Conservation (phyloP, 331 rosid species). For the Acacia concinna region DNA sequence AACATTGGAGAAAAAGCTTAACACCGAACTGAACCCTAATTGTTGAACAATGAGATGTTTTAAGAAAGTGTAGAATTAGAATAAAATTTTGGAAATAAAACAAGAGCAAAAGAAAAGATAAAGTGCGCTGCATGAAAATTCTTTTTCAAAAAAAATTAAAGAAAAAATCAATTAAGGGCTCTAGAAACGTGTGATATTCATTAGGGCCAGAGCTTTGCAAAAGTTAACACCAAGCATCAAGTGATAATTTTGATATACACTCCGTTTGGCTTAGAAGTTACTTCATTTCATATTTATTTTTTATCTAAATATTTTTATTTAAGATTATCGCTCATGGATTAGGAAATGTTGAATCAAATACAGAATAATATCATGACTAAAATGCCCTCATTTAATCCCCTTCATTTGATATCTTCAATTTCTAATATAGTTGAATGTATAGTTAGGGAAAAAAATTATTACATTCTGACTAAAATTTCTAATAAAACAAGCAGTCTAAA, state of each 20-base stretch:
- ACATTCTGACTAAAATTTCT: no score
- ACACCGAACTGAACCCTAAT: background rate
- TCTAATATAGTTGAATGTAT: no score
- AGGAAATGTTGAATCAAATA: no score
- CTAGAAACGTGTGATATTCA: background rate
- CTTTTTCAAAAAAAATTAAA: background rate
- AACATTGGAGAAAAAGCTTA: background rate
- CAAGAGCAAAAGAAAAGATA: no score
- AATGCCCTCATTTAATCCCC: background rate
- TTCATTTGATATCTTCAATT: background rate
- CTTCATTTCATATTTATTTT: background rate
- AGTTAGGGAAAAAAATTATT: background rate
- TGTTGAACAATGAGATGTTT: background rate
- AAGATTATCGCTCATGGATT: background rate
- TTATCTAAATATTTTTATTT: no score
- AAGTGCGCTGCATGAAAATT: background rate
- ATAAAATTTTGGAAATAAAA: background rate
- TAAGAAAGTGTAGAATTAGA: background rate
- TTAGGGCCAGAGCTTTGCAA: background rate
- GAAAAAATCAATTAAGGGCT: background rate
- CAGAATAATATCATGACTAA: no score
- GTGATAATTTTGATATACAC: background rate
- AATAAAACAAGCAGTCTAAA: no score
- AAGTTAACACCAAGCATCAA: background rate
- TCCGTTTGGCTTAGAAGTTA: no score